These are phyloP conservation scores for Phytophthora europaea DNA, from an alignment of 352 stramenopile genomes.

Conservation along the genomic window DNA sequence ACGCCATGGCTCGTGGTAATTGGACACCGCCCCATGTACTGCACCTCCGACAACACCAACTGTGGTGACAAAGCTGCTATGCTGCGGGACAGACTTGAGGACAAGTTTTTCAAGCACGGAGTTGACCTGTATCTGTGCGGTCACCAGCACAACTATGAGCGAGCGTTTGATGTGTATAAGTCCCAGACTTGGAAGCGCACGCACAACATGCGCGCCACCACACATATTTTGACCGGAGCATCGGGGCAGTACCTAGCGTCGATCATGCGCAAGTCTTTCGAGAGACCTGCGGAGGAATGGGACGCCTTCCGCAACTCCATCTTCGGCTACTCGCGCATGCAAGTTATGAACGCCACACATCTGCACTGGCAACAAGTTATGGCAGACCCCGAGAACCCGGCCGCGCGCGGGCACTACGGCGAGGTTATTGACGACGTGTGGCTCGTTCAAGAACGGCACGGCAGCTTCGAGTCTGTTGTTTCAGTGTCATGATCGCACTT, in stretches of 20 bases:
- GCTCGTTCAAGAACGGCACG: slow-evolving; percentile 90
- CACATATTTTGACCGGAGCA: slow-evolving; percentile 89
- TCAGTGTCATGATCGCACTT: not conserved
- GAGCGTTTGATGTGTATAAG: slow-evolving; percentile 86
- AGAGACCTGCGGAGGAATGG: slow-evolving; percentile 66
- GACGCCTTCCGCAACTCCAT: slow-evolving; percentile 89
- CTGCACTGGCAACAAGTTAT: slow-evolving; percentile 91
- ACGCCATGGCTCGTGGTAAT: slow-evolving; percentile 89
- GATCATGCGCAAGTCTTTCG: slow-evolving; percentile 83
- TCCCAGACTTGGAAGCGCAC: slow-evolving; percentile 68
- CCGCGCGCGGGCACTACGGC: slow-evolving; percentile 76
- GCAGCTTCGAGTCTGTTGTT: slow-evolving; percentile 72
- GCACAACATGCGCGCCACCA: slow-evolving; percentile 86
- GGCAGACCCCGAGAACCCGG: slow-evolving; percentile 82
- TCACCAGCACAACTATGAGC: slow-evolving; percentile 94
- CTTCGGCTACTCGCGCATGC: slow-evolving; percentile 89
- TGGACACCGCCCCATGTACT: slow-evolving; percentile 91
- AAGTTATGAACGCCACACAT: slow-evolving; percentile 88
- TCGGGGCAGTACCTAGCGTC: slow-evolving; percentile 87
- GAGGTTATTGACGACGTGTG: slow-evolving; percentile 90
- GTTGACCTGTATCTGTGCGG: slow-evolving; percentile 92
- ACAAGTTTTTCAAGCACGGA: slow-evolving; percentile 80
- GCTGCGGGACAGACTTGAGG: slow-evolving; percentile 75
- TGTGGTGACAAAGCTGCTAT: slow-evolving; percentile 75
- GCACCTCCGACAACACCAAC: slow-evolving; percentile 82